Evolutionary conservation across 2,329 filamentous ascomycete species (phyloP), one percentile per base, ranked within the genome.

Genomic region (Penicillium sp.): DNA sequence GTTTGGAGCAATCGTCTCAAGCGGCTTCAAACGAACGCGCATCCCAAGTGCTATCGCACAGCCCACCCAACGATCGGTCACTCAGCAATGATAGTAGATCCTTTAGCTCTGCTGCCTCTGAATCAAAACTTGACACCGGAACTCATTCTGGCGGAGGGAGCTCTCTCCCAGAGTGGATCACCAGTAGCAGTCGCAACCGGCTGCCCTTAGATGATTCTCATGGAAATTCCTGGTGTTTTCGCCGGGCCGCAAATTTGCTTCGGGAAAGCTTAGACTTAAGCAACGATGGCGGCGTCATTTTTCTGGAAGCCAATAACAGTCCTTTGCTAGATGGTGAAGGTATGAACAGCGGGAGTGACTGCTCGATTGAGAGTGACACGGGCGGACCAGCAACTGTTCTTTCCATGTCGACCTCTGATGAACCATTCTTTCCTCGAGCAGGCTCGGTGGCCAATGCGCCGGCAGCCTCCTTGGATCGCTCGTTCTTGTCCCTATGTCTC

Each of bases 181-280:
- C 61, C 29, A 47, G 56, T 45, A 58, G 57, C 35, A 53, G 54
- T 18, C 51, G 53, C 11, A 53, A 56, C 23, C 43, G 39, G 14
- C 43, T 58, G 5, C 54, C 56, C 1, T 41, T 56, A 2, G 63
- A 66, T 28, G 61, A 66, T 41, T 63, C 53, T 7, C 63, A 57
- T 41, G 64, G 64, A 2, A 66, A 69, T 43, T 51, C 62, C 1
- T 65, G 68, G 45, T 70, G 70, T 2, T 76, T 77, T 39, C 57
- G 62, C 9, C 64, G 74, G 15, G 75, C 75, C 1, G 72, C 74
- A 0, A 66, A 70, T 19, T 48, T 77, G 0, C 58, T 78, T 3
- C 65, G 68, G 1, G 66, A 75, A 40, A 71, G 72, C n/a, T 57
- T 77, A 7, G 68, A 68, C 26, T 30, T 74, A 4, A 60, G 57